Percentiles rank a stretch among this genome's conserved stretches.
Evolutionary conservation across 208 protist species (phyloP).

Genomic region (Leishmania tropica): DNA sequence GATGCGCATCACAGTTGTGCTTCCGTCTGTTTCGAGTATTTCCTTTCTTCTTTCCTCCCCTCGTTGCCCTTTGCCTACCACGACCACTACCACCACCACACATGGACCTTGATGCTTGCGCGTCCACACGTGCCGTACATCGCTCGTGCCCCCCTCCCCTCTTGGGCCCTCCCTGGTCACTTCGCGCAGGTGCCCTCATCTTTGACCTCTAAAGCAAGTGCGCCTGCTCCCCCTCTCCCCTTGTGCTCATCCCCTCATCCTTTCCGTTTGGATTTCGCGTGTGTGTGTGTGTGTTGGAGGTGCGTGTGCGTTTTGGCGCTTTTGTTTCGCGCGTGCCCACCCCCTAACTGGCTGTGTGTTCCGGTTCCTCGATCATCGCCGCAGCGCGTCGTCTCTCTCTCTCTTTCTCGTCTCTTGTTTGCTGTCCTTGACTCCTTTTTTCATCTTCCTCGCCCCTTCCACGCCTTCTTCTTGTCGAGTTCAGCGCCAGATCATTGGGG

Average conservation of each 20-base stretch:
- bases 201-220: neutral
- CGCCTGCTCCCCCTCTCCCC: too few species aligned
- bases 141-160: neutral
- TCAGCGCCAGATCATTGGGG: too few species aligned
- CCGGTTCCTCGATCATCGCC: neutral
- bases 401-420: neutral
- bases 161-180: neutral
- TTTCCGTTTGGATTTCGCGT: too few species aligned
- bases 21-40: neutral
- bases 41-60: constrained; percentile 10
- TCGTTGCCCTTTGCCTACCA: constrained; percentile 5
- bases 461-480: neutral
- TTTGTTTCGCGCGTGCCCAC: neutral
- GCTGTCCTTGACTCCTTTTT: neutral
- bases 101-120: neutral
- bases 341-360: neutral
- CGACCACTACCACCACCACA: too few species aligned
- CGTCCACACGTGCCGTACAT: neutral
- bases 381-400: neutral
- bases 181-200: neutral
- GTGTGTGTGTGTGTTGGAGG: too few species aligned
- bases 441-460: neutral
- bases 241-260: too few species aligned
- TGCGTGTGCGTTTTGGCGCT: neutral
- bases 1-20: neutral